Evolutionary conservation across 805 yeast species (phyloP), one percentile per base, ranked within the genome.

Genomic region (Ogataea corticis): DNA sequence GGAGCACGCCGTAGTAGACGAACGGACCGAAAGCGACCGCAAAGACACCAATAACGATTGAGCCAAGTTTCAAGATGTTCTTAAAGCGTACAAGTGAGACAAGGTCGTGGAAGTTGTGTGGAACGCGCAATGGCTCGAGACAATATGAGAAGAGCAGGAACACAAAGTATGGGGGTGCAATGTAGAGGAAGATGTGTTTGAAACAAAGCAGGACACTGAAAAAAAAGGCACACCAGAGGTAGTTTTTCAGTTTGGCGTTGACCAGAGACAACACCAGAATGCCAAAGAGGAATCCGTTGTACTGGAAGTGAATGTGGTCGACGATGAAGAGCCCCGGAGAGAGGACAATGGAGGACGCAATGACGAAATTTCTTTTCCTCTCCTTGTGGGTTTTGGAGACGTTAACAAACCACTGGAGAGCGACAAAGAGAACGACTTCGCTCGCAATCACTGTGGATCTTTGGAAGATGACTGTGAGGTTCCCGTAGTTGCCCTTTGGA

Each of bases 231-330:
- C 90, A 77, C 62, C 70, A 56, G 35, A 87, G 68, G 59, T 80
- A 75, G 43, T 72, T 72, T 28, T 76, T 65, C 43, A 80, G 67
- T 47, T 82, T 77, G 1, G 94, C 96, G 19, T 82, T 79, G 29
- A 85, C 81, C 31, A 94, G 75, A 15, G 94, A 79, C 15, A 84
- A 74, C 25, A 92, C 75, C 41, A 94, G 67, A 28, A 94, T 71
- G 0, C 96, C 97, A 65, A 87, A 90, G 72, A 94, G 72, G 77
- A 91, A 85, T 3, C 97, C 97, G 65, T 94, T 94, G 66, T 94
- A 94, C 70, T 94, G 99, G 73, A 94, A 94, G 64, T 94, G 99
- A 28, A 94, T 87, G 64, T 92, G 97, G 63, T 94, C 99, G 41
- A 94, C 83, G 17, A 94, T 81, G 51, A 94, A 69, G 55, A 95